phyloP scores from a whole-genome alignment of 2,329 filamentous ascomycete species.

The Colletotrichum brevisporum region DNA sequence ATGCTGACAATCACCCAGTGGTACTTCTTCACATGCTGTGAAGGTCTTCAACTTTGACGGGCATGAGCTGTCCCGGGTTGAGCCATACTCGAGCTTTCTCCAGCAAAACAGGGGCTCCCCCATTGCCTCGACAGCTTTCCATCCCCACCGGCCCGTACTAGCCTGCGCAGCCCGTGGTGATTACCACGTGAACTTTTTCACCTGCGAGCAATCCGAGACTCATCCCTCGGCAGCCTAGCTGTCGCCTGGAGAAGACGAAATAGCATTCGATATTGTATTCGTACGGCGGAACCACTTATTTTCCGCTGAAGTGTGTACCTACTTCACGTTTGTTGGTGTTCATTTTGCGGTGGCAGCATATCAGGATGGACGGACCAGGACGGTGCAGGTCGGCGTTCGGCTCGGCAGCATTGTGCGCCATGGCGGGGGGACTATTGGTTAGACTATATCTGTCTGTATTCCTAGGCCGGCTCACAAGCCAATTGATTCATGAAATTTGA shows the following conservation, averaged over 20 bases:
- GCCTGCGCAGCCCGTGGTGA: conserved; percentile 90
- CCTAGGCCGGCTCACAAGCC: conserved; percentile 10
- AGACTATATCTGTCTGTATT: conserved; percentile 15
- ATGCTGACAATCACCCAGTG: conserved; percentile 67
- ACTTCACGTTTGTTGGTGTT: conserved; percentile 27
- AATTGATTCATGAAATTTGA: conserved; percentile 27
- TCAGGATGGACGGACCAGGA: conserved; percentile 16
- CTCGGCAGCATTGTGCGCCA: conserved; percentile 20
- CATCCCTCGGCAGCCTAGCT: conserved; percentile 36
- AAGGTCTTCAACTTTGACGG: conserved; percentile 94
- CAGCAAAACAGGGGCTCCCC: conserved; percentile 84
- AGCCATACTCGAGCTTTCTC: conserved; percentile 92
- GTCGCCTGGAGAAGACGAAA: conserved; percentile 3
- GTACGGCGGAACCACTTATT: not conserved
- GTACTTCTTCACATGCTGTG: conserved; percentile 88
- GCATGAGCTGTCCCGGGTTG: conserved; percentile 82
- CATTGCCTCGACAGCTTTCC: conserved; percentile 92
- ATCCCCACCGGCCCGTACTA: conserved; percentile 93
- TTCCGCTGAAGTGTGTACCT: conserved; percentile 31
- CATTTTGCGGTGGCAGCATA: conserved; percentile 30
- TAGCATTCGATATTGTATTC: conserved; percentile 15
- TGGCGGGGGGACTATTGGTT: conserved; percentile 18
- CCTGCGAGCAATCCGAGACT: conserved; percentile 69
- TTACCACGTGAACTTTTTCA: conserved; percentile 91
- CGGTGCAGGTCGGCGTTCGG: conserved; percentile 32